Evolutionary conservation across 2,329 filamentous ascomycete species (phyloP).

Genomic region (Thelonectria olida): DNA sequence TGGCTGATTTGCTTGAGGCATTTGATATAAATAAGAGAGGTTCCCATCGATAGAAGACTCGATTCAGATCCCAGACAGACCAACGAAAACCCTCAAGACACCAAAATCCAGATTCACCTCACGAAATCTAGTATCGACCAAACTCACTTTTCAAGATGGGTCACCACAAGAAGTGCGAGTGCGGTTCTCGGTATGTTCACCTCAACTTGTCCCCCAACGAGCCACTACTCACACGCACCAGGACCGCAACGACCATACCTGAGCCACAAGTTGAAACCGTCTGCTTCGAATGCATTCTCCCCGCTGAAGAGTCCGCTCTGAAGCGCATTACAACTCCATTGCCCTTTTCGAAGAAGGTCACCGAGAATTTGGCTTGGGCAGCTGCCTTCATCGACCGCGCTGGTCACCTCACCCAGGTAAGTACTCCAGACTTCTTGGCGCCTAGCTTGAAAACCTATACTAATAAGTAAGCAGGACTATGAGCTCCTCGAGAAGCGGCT

Average conservation of each 20-base stretch:
- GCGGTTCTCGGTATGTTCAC: neutral
- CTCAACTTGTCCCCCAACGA: neutral
- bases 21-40: slow-evolving; percentile 1
- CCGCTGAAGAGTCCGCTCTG: neutral
- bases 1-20: neutral
- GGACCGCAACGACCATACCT: neutral
- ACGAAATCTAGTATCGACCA: neutral
- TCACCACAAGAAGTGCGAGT: neutral
- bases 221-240: neutral
- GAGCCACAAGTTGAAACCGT: neutral
- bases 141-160: neutral
- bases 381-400: slow-evolving; percentile 3
- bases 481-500: slow-evolving; percentile 4
- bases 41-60: neutral
- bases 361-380: slow-evolving; percentile 1
- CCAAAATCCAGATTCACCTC: neutral
- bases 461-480: neutral
- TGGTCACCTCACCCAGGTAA: neutral
- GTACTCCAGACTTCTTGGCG: neutral
- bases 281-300: neutral
- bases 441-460: neutral
- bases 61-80: neutral
- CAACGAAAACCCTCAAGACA: neutral
- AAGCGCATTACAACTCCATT: neutral
- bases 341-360: neutral